Conservation (phyloP, 106 monocot species). For the Narthecium ossifragum region DNA sequence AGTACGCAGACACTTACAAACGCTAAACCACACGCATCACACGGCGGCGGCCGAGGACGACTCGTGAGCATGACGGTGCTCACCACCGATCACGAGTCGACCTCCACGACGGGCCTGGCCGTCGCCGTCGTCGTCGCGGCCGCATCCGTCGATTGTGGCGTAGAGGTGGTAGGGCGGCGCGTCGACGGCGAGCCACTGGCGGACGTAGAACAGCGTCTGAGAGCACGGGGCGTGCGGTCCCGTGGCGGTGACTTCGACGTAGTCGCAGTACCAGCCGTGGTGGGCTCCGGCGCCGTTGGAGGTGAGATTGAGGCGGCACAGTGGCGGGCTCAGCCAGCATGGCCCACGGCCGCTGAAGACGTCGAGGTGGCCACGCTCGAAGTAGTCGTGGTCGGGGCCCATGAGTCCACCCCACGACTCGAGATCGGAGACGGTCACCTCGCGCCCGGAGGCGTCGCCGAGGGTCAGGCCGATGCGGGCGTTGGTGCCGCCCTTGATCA, state of each 20-base stretch:
- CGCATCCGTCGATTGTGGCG: slow-evolving; percentile 38
- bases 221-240: slow-evolving; percentile 46
- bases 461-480: slow-evolving; percentile 37
- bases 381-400: slow-evolving; percentile 60
- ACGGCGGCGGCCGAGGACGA: background rate
- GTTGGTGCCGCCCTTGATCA: slow-evolving; percentile 46
- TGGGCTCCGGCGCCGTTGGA: slow-evolving; percentile 46
- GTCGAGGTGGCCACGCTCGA: slow-evolving; percentile 55
- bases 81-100: background rate
- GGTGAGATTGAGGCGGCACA: slow-evolving; percentile 54
- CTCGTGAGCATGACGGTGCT: background rate
- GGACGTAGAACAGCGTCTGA: slow-evolving; percentile 40
- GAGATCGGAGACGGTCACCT: slow-evolving; percentile 23
- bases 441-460: slow-evolving; percentile 18
- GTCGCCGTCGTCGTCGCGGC: background rate
- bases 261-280: slow-evolving; percentile 73
- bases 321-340: slow-evolving; percentile 25
- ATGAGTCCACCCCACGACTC: slow-evolving; percentile 56
- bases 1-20: background rate
- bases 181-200: slow-evolving; percentile 49
- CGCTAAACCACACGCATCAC: background rate
- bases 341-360: slow-evolving; percentile 60
- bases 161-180: slow-evolving; percentile 41
- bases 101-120: background rate
- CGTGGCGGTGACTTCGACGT: slow-evolving; percentile 58